Evolutionary conservation across 2,329 filamentous ascomycete species (phyloP), one percentile per base, ranked within the genome.

Genomic region (Talaromyces pinophilus): DNA sequence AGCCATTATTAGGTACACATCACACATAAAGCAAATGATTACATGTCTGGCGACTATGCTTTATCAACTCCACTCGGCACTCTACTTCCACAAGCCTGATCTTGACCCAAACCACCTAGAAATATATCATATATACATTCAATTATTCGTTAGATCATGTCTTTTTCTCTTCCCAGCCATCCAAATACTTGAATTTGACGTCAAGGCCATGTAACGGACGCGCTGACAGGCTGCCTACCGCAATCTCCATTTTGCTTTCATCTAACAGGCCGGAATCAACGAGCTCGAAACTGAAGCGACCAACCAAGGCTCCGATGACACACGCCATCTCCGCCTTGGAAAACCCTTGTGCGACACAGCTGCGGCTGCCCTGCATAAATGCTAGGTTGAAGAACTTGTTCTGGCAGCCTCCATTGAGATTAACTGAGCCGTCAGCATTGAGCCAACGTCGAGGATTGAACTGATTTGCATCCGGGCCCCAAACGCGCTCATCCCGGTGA

Each of bases 301-400:
- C 57, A 28, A 61, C 42, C 57, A 33, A 61, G 25, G 57, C 57
- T 44, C 40, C 60, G 3, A 63, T 35, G 60, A 63, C 30, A 48
- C 46, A 63, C 19, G 40, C 60, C 60, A 63, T 63, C 52, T 69
- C 67, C 6, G 68, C 67, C 19, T 65, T 67, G 5, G 69, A 68
- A 63, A 69, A 70, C 44, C 68, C 66, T 63, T 68, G 66, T 2
- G 67, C 69, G 50, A 71, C 69, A 62, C 69, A 71, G 22, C 61
- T 67, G 40, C 68, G 54, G 28, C 66, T 67, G 17, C 70, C 70
- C 55, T 70, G 69, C n/a, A 65, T 62, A 54, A 71, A 71, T 5
- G 69, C 67, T 8, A 69, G 65, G 46, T 66, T 64, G 25, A 69
- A 67, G 48, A 64, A 70, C 38, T 71, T 70, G 1, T 66, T 70